Conservation (phyloP, 139 green algal genomes). For the Astrephomene gubernaculifera region DNA sequence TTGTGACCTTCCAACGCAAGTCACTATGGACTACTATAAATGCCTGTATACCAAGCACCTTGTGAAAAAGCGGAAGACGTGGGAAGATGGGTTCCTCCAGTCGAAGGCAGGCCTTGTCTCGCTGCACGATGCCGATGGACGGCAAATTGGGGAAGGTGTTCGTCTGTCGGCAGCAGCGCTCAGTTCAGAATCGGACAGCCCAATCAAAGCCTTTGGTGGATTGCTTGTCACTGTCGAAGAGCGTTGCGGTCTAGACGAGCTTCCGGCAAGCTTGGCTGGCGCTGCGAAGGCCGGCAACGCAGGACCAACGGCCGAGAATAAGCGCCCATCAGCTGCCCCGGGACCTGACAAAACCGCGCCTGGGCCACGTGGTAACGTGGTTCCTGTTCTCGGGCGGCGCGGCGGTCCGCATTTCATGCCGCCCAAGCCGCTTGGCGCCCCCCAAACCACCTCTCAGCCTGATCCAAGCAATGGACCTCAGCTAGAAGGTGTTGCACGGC, state of each 20-base stretch:
- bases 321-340: too few species aligned
- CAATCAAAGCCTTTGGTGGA: not conserved
- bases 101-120: not conserved
- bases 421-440: constrained; percentile 2
- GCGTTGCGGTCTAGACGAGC: not conserved
- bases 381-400: not conserved
- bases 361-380: not conserved
- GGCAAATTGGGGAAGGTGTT: not conserved
- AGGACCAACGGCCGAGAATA: too few species aligned
- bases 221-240: constrained; percentile 13
- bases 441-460: too few species aligned
- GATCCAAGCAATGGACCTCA: too few species aligned
- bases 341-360: too few species aligned
- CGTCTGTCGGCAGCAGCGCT: not conserved
- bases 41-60: constrained; percentile 40
- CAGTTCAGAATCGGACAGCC: not conserved
- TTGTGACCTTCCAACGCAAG: too few species aligned
- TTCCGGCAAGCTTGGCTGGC: not conserved
- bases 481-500: too few species aligned
- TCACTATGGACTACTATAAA: not conserved
- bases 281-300: too few species aligned
- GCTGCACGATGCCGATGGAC: not conserved
- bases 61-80: constrained; percentile 30
- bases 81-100: constrained; percentile 18
- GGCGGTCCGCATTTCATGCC: constrained; percentile 10